phyloP scores from a whole-genome alignment of 768 basidiomycete genomes.

The Lyophyllum shimeji region DNA sequence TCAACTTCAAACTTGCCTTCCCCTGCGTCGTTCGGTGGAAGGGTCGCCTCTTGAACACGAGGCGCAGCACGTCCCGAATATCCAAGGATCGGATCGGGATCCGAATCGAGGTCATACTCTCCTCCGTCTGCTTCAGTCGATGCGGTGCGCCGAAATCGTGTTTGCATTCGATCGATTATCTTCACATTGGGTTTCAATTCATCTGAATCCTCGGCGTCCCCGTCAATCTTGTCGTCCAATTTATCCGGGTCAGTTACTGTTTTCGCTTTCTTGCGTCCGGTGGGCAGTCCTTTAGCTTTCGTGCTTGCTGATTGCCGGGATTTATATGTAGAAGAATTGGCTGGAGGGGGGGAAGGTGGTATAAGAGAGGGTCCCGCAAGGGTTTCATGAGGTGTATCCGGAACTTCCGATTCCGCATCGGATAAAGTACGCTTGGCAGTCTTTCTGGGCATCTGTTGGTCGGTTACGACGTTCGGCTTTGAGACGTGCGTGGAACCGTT shows the following conservation, averaged over 20 bases:
- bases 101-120: conserved; percentile 30
- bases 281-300: conserved; percentile 34
- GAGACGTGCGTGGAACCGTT: not conserved
- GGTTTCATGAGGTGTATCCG: conserved; percentile 11
- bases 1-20: conserved; percentile 50
- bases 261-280: conserved; percentile 50
- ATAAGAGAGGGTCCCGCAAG: conserved; percentile 39
- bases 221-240: conserved; percentile 26
- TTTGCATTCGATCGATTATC: conserved; percentile 29
- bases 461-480: conserved; percentile 1
- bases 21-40: conserved; percentile 18
- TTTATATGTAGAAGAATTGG: conserved; percentile 23
- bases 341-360: conserved; percentile 70
- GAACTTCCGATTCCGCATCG: conserved; percentile 27
- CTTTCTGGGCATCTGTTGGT: not conserved
- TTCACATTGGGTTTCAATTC: conserved; percentile 31
- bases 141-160: conserved; percentile 17
- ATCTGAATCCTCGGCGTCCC: conserved; percentile 24
- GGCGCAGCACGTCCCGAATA: conserved; percentile 30
- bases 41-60: conserved; percentile 25
- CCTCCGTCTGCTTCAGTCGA: conserved; percentile 16
- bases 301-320: conserved; percentile 26
- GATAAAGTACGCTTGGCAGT: conserved; percentile 46
- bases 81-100: conserved; percentile 33
- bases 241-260: conserved; percentile 27